These are phyloP conservation scores for Pleurostoma richardsiae DNA, from an alignment of 2,329 filamentous ascomycete genomes.

Conservation along the genomic window DNA sequence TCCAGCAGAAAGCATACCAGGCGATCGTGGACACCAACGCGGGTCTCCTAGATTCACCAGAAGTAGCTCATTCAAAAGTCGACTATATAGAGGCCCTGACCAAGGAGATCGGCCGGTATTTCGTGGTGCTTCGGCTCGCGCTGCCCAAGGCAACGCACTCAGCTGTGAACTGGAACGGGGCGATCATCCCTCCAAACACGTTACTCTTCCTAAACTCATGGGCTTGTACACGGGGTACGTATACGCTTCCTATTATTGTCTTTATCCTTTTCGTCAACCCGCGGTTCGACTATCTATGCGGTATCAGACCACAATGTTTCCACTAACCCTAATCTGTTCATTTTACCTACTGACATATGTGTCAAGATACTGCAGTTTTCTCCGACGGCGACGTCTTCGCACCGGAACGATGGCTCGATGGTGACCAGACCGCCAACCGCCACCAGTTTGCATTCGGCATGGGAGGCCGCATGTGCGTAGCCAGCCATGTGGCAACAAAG, in stretches of 20 bases:
- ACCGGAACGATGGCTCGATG: constrained; percentile 34
- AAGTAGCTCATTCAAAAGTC: constrained; percentile 34
- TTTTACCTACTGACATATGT: background rate
- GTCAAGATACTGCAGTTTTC: background rate
- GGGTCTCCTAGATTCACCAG: background rate
- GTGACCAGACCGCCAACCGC: constrained; percentile 20
- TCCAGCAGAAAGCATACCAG: constrained; percentile 50
- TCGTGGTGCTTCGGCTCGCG: constrained; percentile 62
- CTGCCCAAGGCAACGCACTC: constrained; percentile 56
- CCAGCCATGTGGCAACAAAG: constrained; percentile 46
- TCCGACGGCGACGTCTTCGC: constrained; percentile 56
- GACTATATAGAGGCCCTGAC: constrained; percentile 61
- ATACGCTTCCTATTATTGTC: too few species aligned
- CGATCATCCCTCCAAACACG: constrained; percentile 53
- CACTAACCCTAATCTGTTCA: too few species aligned
- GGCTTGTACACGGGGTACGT: constrained; percentile 8
- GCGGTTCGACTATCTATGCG: too few species aligned
- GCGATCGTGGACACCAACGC: constrained; percentile 60
- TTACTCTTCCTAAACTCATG: constrained; percentile 62
- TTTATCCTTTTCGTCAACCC: too few species aligned
- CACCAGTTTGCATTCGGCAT: constrained; percentile 50
- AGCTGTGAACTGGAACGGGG: constrained; percentile 50
- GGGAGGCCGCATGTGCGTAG: constrained; percentile 49
- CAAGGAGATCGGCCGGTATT: constrained; percentile 61
- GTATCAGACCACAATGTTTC: too few species aligned